These are phyloP conservation scores for Candida piceae DNA, from an alignment of 805 yeast species.

Conservation along the genomic window DNA sequence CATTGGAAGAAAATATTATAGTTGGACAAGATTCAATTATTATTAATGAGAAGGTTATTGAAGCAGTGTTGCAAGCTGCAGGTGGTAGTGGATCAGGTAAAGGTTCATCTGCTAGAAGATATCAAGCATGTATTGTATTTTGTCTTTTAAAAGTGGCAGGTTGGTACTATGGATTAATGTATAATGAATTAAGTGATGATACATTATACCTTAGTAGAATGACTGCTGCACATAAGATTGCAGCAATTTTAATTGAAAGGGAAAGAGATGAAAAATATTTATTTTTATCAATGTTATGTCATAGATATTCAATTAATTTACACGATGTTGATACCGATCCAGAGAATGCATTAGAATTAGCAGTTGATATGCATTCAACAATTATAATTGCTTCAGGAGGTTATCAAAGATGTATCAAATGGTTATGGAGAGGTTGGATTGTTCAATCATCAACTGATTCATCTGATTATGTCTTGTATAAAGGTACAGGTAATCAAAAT, in stretches of 20 bases:
- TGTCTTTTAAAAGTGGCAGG: slow-evolving; percentile 68
- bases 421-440: slow-evolving; percentile 95
- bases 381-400: slow-evolving; percentile 75
- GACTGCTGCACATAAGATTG: slow-evolving; percentile 67
- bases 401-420: slow-evolving; percentile 77
- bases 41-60: slow-evolving; percentile 52
- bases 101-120: slow-evolving; percentile 53
- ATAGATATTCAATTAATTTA: slow-evolving; percentile 61
- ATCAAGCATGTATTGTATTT: slow-evolving; percentile 64
- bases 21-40: slow-evolving; percentile 54
- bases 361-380: slow-evolving; percentile 80
- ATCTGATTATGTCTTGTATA: slow-evolving; percentile 59
- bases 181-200: slow-evolving; percentile 60
- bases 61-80: slow-evolving; percentile 65
- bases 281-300: slow-evolving; percentile 73
- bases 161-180: slow-evolving; percentile 67
- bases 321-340: slow-evolving; percentile 60
- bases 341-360: slow-evolving; percentile 73
- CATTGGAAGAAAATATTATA: slow-evolving; percentile 46
- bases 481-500: slow-evolving; percentile 49
- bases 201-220: slow-evolving; percentile 58
- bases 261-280: slow-evolving; percentile 55
- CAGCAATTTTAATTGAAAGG: slow-evolving; percentile 62
- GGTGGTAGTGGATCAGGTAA: slow-evolving; percentile 69
- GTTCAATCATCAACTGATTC: slow-evolving; percentile 70